Percentiles rank a stretch among this genome's conserved stretches.
Conservation (phyloP, 305 asterid genomes). For the Nicotiana rustica region DNA sequence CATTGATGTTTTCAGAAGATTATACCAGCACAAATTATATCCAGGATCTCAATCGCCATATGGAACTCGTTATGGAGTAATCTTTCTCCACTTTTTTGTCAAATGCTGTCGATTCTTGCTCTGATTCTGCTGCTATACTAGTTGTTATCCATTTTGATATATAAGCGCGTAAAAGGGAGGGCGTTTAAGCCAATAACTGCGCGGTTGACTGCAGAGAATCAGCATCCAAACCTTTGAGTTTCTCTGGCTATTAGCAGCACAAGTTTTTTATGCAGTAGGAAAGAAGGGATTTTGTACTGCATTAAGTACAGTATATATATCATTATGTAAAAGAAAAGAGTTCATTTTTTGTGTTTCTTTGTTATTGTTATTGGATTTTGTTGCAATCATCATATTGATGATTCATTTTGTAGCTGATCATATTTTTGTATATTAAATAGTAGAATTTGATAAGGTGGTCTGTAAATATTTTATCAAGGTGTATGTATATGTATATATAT, state of each 20-base stretch:
- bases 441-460: background rate
- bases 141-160: constrained; percentile 8
- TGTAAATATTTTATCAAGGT: constrained; percentile 4
- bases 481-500: background rate
- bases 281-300: constrained; percentile 19
- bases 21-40: constrained; percentile 68
- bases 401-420: background rate
- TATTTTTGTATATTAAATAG: background rate
- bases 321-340: background rate
- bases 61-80: constrained; percentile 87
- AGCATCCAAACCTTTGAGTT: background rate
- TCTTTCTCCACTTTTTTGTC: background rate
- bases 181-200: background rate
- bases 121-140: constrained; percentile 21
- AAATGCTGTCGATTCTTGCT: background rate
- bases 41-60: constrained; percentile 83
- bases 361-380: background rate
- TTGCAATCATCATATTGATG: constrained; percentile 29
- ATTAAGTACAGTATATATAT: background rate
- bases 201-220: background rate
- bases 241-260: constrained; percentile 22
- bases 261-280: constrained; percentile 23
- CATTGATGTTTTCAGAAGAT: constrained; percentile 70
- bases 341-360: background rate
- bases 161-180: background rate